These are phyloP conservation scores for Botryotinia convoluta DNA, from an alignment of 2,329 filamentous ascomycete genomes.

Conservation along the genomic window DNA sequence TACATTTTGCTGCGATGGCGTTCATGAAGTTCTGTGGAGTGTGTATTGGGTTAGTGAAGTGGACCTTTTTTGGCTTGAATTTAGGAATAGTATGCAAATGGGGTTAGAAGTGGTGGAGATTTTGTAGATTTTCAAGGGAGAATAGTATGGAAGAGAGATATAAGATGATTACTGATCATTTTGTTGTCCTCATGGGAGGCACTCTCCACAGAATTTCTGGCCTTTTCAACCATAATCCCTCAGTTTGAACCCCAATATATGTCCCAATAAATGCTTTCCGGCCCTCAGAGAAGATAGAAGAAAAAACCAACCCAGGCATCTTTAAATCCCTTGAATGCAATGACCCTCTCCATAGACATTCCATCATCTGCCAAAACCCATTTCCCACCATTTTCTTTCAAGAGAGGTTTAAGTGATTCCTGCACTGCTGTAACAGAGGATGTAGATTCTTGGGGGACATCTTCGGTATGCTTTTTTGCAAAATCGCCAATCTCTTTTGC, in stretches of 20 bases:
- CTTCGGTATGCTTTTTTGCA: background rate
- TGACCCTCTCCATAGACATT: slow-evolving; percentile 56
- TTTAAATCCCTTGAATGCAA: slow-evolving; percentile 63
- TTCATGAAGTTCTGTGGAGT: slow-evolving; percentile 69
- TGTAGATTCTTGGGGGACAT: background rate
- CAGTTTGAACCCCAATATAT: background rate
- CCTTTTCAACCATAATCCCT: background rate
- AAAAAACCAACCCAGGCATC: slow-evolving; percentile 58
- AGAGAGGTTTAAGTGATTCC: background rate
- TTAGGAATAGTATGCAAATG: background rate
- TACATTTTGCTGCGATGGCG: slow-evolving; percentile 65
- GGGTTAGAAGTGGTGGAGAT: background rate
- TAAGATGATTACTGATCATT: background rate
- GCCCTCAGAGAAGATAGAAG: background rate
- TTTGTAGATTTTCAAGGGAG: background rate
- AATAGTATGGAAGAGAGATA: background rate
- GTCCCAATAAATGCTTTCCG: background rate
- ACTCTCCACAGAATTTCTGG: background rate
- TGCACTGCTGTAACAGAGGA: background rate
- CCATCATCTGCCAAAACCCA: slow-evolving; percentile 54
- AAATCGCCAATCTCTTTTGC: background rate
- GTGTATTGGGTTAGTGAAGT: background rate
- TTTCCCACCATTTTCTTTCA: slow-evolving; percentile 33
- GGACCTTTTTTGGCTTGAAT: background rate
- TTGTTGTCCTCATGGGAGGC: background rate